Evolutionary conservation across 73 alveolate species (phyloP).

Genomic region (Paramecium caudatum): DNA sequence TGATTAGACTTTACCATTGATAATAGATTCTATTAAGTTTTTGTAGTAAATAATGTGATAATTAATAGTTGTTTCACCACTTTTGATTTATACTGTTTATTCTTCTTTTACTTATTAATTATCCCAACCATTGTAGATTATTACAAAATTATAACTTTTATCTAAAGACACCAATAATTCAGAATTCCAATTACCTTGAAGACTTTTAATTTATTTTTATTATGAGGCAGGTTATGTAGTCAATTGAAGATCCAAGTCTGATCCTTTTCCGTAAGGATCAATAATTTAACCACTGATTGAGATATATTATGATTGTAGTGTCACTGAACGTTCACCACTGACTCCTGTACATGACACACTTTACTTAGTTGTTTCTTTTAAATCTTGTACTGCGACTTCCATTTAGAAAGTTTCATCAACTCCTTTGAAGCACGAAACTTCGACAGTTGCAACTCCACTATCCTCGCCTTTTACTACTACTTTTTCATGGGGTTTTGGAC

Average conservation of each 20-base stretch:
- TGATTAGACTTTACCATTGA: neutral
- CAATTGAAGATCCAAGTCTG: neutral
- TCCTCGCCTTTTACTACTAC: neutral
- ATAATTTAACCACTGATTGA: neutral
- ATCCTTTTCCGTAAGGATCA: constrained; percentile 17
- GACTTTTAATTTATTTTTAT: neutral
- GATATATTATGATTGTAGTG: neutral
- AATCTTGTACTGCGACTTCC: constrained; percentile 19
- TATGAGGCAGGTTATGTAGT: neutral
- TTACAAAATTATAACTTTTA: neutral
- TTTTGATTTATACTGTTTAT: neutral
- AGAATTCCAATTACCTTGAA: neutral
- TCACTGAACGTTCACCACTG: constrained; percentile 3
- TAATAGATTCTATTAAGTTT: neutral
- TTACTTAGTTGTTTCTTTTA: neutral
- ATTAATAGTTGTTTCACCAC: neutral
- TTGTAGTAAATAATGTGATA: neutral
- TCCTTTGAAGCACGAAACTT: neutral
- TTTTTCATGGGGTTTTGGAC: neutral
- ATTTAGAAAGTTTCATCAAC: constrained; percentile 3
- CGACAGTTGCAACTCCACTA: neutral
- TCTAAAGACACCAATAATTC: neutral
- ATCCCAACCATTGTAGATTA: constrained; percentile 3
- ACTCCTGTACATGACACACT: neutral
- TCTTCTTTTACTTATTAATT: neutral